Percentiles rank a stretch among this genome's conserved stretches.
Evolutionary conservation across 176 grass and related monocot species (phyloP).

Genomic region (Secale cereale): DNA sequence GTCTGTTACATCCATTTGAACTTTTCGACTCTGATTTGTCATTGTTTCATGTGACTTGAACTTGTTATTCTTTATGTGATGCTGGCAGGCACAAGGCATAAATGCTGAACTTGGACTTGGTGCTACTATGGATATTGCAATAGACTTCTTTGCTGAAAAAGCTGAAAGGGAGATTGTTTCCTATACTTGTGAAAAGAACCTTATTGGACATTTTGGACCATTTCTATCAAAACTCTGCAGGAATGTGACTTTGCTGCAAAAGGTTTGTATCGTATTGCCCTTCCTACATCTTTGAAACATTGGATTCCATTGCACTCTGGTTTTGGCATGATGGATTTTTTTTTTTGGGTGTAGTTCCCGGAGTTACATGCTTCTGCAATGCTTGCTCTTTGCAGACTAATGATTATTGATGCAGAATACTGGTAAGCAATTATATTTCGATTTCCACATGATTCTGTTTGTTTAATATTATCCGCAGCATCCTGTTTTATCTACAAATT

Average conservation of each 20-base stretch:
- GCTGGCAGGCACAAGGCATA: constrained; percentile 60
- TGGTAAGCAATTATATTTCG: constrained; percentile 61
- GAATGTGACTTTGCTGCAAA: constrained; percentile 75
- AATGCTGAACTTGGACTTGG: constrained; percentile 89
- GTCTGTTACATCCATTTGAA: neutral
- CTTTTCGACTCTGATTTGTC: neutral
- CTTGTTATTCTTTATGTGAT: constrained; percentile 9
- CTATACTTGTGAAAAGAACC: constrained; percentile 54
- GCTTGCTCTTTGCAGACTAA: constrained; percentile 92
- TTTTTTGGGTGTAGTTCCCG: constrained; percentile 62
- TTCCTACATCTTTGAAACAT: constrained; percentile 16
- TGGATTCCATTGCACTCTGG: neutral
- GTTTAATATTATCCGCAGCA: neutral
- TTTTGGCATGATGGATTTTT: neutral
- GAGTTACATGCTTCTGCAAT: constrained; percentile 81
- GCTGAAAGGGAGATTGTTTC: constrained; percentile 93
- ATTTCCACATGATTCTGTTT: neutral
- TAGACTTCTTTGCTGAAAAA: constrained; percentile 78
- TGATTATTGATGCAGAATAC: constrained; percentile 88
- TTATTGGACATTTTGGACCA: constrained; percentile 82
- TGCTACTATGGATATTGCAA: constrained; percentile 62
- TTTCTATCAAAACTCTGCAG: constrained; percentile 83
- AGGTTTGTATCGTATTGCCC: constrained; percentile 41
- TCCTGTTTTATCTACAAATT: constrained; percentile 11
- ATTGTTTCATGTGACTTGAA: constrained; percentile 22